Conservation (phyloP, 257 asterid genomes). For the Nicotiana attenuata region DNA sequence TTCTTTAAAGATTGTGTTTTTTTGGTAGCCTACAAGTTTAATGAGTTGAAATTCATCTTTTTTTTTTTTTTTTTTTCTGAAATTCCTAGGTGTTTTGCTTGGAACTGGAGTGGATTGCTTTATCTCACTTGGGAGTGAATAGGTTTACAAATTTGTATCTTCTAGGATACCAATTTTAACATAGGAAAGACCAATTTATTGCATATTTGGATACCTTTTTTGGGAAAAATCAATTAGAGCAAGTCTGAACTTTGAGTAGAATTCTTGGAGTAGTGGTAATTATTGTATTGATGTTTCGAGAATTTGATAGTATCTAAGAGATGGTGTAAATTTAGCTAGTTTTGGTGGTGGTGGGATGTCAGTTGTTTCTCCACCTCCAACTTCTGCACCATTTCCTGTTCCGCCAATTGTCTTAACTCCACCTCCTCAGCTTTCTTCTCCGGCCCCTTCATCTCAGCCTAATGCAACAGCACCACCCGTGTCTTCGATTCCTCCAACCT, state of each 20-base stretch:
- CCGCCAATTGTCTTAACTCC: slow-evolving; percentile 23
- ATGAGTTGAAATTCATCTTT: neutral
- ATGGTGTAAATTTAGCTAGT: slow-evolving; percentile 16
- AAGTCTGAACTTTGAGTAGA: neutral
- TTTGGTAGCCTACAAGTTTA: neutral
- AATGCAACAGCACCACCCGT: slow-evolving; percentile 10
- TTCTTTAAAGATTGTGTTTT: neutral
- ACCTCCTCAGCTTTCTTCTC: slow-evolving; percentile 11
- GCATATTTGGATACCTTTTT: neutral
- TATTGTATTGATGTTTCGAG: slow-evolving; percentile 10
- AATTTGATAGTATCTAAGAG: neutral
- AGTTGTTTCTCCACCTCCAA: slow-evolving; percentile 29
- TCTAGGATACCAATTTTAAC: neutral
- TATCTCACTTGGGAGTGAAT: neutral
- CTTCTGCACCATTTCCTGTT: slow-evolving; percentile 21
- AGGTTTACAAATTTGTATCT: neutral
- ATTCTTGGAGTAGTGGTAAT: slow-evolving; percentile 17
- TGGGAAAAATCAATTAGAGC: neutral
- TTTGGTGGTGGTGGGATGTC: slow-evolving; percentile 32
- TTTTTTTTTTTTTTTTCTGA: neutral
- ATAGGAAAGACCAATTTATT: neutral
- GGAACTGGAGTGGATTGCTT: neutral
- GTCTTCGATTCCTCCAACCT: slow-evolving; percentile 7
- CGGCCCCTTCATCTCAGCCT: slow-evolving; percentile 4
- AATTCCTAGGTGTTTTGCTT: neutral